Evolutionary conservation across 148 eudicot genomes (phyloP).

Genomic region (Salicornia ramosissima): DNA sequence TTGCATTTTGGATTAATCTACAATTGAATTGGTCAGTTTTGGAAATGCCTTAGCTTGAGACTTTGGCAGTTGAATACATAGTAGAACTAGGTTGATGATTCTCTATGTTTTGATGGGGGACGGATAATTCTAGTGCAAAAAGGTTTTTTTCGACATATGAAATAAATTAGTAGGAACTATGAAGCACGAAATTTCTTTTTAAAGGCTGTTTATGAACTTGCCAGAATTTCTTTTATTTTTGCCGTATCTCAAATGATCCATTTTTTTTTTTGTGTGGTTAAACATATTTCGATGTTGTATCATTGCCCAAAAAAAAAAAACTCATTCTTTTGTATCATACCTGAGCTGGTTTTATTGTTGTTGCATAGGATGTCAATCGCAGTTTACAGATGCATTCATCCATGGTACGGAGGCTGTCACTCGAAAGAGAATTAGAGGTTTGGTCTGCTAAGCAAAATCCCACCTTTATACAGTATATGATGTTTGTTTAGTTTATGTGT

Average conservation of each 20-base stretch:
- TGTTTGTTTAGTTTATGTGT: not conserved
- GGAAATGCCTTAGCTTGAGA: not conserved
- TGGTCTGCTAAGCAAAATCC: constrained; percentile 17
- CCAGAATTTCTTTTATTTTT: not conserved
- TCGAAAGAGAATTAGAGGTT: constrained; percentile 88
- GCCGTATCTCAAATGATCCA: not conserved
- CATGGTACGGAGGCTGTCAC: constrained; percentile 62
- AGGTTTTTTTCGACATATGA: too few species aligned
- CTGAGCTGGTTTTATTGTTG: constrained; percentile 3
- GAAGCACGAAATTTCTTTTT: not conserved
- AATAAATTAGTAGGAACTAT: not conserved
- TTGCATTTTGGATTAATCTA: not conserved
- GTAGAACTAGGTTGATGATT: not conserved
- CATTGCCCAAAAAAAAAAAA: not conserved
- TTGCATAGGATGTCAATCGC: constrained; percentile 45
- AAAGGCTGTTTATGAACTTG: constrained; percentile 13
- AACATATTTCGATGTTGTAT: not conserved
- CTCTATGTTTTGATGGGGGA: not conserved
- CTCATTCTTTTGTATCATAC: not conserved
- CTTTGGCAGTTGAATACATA: not conserved
- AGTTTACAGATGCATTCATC: constrained; percentile 91
- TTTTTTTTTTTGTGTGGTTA: not conserved
- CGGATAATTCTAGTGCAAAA: too few species aligned
- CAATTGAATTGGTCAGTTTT: not conserved
- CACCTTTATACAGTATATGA: not conserved